Percentiles rank a stretch among this genome's conserved stretches.
phyloP scores from a whole-genome alignment of 768 basidiomycete genomes.

The Lactarius sp. region DNA sequence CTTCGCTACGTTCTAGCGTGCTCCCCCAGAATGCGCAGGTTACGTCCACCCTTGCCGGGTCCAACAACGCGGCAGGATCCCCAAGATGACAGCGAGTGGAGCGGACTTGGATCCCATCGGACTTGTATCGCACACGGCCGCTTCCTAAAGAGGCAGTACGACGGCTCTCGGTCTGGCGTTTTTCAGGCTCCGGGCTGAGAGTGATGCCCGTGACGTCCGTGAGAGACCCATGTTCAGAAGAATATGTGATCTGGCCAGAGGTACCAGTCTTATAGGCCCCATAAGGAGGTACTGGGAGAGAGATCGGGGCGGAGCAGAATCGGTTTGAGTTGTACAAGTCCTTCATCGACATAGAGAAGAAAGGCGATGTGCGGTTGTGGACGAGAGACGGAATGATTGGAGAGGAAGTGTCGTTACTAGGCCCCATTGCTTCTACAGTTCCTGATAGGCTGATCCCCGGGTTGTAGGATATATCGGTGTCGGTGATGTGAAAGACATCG shows the following conservation, averaged over 20 bases:
- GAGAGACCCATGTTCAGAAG: background rate
- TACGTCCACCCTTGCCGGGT: slow-evolving; percentile 1
- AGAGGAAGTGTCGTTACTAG: background rate
- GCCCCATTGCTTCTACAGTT: background rate
- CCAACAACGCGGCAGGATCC: background rate
- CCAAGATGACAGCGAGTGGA: background rate
- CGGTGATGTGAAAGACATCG: background rate
- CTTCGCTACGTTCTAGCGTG: background rate
- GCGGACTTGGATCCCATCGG: slow-evolving; percentile 13
- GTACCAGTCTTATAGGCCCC: background rate
- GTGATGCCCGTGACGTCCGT: too few relatives aligned
- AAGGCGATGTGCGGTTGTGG: background rate
- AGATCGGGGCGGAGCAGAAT: too few relatives aligned
- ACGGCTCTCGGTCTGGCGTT: background rate
- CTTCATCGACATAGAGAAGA: slow-evolving; percentile 3
- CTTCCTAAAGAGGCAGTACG: background rate
- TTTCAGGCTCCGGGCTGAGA: background rate
- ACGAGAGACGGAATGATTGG: background rate
- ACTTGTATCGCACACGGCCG: slow-evolving; percentile 10
- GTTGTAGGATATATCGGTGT: background rate
- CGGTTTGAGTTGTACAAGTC: slow-evolving; percentile 2
- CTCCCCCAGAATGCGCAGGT: slow-evolving; percentile 5
- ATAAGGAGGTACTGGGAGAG: background rate
- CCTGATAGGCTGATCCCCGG: background rate
- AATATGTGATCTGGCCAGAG: background rate